Evolutionary conservation across 2,329 filamentous ascomycete species (phyloP), one percentile per base, ranked within the genome.

Genomic region (Botrytis porri): DNA sequence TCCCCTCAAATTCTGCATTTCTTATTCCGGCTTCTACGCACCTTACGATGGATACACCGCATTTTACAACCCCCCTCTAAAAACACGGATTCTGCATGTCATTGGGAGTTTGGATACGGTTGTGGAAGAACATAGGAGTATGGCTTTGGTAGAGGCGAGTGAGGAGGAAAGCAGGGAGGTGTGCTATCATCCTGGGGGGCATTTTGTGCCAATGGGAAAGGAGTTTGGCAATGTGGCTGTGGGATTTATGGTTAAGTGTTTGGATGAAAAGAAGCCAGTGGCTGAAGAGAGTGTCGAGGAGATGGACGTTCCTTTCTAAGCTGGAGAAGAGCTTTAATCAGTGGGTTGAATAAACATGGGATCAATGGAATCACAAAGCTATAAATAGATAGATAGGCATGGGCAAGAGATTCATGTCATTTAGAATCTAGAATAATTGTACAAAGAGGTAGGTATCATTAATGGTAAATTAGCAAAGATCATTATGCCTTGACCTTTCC

Each of bases 41-140:
- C 84, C 88, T 2, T 87, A 89, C 54, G 82, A 85, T 25, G 82
- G 87, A 60, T 90, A 97, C 80, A 81, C 81, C 57, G 93, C 88
- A 70, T 90, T 93, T 74, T 97, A 93, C 80, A 88, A 93, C 77
- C 93, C 93, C 25, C 86, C 87, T 80, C 91, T 98, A 74, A 82
- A 80, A 75, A 97, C 95, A 74, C 93, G 93, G 0, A 89, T 92
- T 75, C 81, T 97, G 82, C 94, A 97, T 83, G 92, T 94, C 77
- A 81, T 97, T 39, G 95, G 95, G 1, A 91, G 89, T 71, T 84
- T 97, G 77, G 95, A 98, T 83, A 93, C 92, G 4, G 93, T 98
- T 0, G 95, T 98, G 0, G 93, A 94, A 45, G 95, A 98, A 84
- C 82, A 83, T 70, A 85, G 93, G 79, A 93, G 89, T 81, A 84